A percentile compares a stretch with the other conserved stretches of the same genome.
Evolutionary conservation across 2,329 filamentous ascomycete genomes (phyloP).

Genomic region (Fusarium siculi): DNA sequence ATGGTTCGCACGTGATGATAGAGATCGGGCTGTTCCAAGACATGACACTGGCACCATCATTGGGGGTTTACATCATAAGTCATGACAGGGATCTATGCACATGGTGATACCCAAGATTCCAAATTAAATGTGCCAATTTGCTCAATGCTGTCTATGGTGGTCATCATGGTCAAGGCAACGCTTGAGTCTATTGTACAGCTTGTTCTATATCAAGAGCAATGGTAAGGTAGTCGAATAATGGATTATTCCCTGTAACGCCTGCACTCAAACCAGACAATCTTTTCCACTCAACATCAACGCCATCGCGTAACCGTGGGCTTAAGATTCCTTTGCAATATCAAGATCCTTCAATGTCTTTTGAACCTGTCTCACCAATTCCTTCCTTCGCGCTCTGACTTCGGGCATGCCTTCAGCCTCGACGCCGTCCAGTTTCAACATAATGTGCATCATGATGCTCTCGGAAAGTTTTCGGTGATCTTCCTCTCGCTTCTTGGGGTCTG

Average conservation of each 20-base stretch:
- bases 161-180: slow-evolving; percentile 39
- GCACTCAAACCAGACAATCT: slow-evolving; percentile 37
- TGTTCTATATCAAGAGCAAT: slow-evolving; percentile 42
- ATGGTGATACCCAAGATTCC: not conserved
- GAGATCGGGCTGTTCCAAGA: not conserved
- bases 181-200: slow-evolving; percentile 46
- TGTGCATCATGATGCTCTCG: slow-evolving; percentile 80
- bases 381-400: slow-evolving; percentile 72
- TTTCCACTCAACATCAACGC: slow-evolving; percentile 12
- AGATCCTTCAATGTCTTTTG: slow-evolving; percentile 73
- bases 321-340: slow-evolving; percentile 59
- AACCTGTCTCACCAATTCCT: slow-evolving; percentile 77
- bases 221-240: slow-evolving; percentile 6
- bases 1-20: slow-evolving; percentile 24
- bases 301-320: slow-evolving; percentile 4
- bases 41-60: not conserved
- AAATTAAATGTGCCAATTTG: slow-evolving; percentile 29
- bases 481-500: slow-evolving; percentile 72
- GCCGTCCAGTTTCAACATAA: slow-evolving; percentile 79
- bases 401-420: slow-evolving; percentile 78
- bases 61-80: slow-evolving; percentile 1
- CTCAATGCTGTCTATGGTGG: slow-evolving; percentile 39
- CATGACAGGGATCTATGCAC: not conserved
- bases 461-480: slow-evolving; percentile 81
- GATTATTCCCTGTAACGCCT: slow-evolving; percentile 37